phyloP scores from a whole-genome alignment of 306 rosid species.

The Sicyos baderoa region DNA sequence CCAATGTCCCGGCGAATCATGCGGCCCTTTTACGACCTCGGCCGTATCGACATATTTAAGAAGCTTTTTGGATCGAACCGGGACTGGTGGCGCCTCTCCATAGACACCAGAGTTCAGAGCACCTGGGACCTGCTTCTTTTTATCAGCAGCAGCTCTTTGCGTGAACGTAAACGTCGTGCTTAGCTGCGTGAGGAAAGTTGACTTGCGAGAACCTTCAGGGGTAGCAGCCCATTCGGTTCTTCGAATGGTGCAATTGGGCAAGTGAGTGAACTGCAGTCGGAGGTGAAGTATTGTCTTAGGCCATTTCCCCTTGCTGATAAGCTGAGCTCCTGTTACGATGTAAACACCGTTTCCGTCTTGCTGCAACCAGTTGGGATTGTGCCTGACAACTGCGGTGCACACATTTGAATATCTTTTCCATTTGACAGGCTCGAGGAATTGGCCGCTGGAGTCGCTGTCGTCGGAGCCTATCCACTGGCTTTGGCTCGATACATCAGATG shows the following conservation, averaged over 20 bases:
- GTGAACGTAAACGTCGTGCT: conserved; percentile 92
- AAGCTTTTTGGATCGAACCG: conserved; percentile 50
- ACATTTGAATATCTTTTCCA: conserved; percentile 86
- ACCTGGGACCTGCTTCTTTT: conserved; percentile 58
- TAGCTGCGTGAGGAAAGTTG: conserved; percentile 68
- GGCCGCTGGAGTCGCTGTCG: conserved; percentile 38
- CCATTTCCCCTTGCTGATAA: conserved; percentile 74
- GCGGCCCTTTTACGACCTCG: conserved; percentile 84
- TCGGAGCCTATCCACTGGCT: conserved; percentile 79
- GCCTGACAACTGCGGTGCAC: conserved; percentile 71
- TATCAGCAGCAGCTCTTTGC: conserved; percentile 46
- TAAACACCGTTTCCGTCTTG: conserved; percentile 57
- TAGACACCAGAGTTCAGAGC: conserved; percentile 76
- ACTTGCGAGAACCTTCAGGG: conserved; percentile 63
- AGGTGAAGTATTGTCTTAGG: conserved; percentile 81
- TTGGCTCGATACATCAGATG: conserved; percentile 25
- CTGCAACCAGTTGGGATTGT: conserved; percentile 73
- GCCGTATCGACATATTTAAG: conserved; percentile 67
- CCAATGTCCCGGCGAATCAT: conserved; percentile 92
- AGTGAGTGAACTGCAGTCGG: conserved; percentile 58
- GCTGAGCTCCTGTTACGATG: conserved; percentile 86
- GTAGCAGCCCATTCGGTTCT: conserved; percentile 73
- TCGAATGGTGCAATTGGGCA: conserved; percentile 63
- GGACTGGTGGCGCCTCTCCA: conserved; percentile 77
- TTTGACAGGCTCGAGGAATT: conserved; percentile 65